Conservation (phyloP, 2,329 filamentous ascomycete species). For the Sporothrix pallida region DNA sequence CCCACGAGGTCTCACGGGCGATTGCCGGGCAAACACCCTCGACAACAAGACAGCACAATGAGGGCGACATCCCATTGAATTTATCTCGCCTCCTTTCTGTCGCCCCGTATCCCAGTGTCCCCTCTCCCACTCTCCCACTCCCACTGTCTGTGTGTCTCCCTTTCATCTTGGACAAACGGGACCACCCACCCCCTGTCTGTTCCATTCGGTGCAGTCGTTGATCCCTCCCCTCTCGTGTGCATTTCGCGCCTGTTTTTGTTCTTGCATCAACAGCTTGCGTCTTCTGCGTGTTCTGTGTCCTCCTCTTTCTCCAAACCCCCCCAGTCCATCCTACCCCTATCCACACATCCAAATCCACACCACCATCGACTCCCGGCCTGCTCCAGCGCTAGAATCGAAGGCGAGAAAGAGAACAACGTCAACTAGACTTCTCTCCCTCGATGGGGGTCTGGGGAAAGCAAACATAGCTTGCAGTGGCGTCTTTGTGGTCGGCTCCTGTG, state of each 20-base stretch:
- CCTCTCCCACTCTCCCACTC: not conserved
- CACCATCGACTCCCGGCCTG: constrained; percentile 13
- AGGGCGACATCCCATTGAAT: too few relatives aligned
- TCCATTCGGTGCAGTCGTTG: not conserved
- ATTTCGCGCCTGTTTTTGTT: constrained; percentile 22
- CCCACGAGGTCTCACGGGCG: too few relatives aligned
- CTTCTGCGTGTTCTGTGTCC: too few relatives aligned
- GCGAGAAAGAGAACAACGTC: not conserved
- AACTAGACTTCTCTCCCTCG: not conserved
- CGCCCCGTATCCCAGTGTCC: not conserved
- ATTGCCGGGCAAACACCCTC: too few relatives aligned
- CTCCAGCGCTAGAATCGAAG: constrained; percentile 24
- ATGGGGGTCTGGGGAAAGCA: constrained; percentile 24
- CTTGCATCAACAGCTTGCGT: not conserved
- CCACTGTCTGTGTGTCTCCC: constrained; percentile 19
- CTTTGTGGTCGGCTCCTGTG: not conserved
- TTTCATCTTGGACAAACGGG: constrained; percentile 11
- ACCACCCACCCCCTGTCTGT: not conserved
- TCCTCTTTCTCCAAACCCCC: not conserved
- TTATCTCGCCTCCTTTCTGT: not conserved
- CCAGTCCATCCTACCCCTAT: not conserved
- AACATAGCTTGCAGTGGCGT: not conserved
- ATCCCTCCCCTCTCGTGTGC: not conserved
- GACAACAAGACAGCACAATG: too few relatives aligned
- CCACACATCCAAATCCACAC: not conserved